Conservation (phyloP, 495 filamentous ascomycete species). For the Penicillium arizonense region DNA sequence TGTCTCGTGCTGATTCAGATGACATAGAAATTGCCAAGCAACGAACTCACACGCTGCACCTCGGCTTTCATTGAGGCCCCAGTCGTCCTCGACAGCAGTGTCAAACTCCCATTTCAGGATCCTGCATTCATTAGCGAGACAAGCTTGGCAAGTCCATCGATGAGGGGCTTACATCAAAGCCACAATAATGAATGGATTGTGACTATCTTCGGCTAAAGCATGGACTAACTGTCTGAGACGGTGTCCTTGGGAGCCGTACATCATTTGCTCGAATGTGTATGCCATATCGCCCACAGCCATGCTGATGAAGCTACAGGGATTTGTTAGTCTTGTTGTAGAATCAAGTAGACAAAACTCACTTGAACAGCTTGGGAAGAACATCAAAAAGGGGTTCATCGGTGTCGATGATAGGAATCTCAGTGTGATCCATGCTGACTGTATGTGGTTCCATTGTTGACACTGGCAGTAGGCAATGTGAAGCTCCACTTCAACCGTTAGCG, state of each 20-base stretch:
- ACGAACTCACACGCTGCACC: conserved; percentile 88
- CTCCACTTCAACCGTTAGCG: background rate
- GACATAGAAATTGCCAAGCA: conserved; percentile 83
- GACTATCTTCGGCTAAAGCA: conserved; percentile 60
- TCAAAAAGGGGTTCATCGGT: conserved; percentile 62
- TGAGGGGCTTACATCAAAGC: conserved; percentile 65
- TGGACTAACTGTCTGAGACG: conserved; percentile 63
- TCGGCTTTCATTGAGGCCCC: conserved; percentile 70
- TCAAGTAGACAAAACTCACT: conserved; percentile 39
- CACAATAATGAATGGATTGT: conserved; percentile 72
- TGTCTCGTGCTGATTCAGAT: conserved; percentile 74
- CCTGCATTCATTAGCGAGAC: conserved; percentile 35
- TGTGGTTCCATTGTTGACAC: conserved; percentile 8
- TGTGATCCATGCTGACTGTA: conserved; percentile 12
- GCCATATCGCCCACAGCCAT: conserved; percentile 62
- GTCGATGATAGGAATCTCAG: conserved; percentile 59
- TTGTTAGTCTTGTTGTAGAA: background rate
- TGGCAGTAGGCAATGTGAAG: background rate
- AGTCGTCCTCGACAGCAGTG: conserved; percentile 59
- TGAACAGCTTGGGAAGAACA: conserved; percentile 66
- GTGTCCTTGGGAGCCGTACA: conserved; percentile 63
- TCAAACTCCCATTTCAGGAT: conserved; percentile 79
- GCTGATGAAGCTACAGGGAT: conserved; percentile 35
- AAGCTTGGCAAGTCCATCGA: background rate
- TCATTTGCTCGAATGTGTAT: conserved; percentile 77